Conservation (phyloP, 768 basidiomycete species). For the Gautieria morchelliformis region DNA sequence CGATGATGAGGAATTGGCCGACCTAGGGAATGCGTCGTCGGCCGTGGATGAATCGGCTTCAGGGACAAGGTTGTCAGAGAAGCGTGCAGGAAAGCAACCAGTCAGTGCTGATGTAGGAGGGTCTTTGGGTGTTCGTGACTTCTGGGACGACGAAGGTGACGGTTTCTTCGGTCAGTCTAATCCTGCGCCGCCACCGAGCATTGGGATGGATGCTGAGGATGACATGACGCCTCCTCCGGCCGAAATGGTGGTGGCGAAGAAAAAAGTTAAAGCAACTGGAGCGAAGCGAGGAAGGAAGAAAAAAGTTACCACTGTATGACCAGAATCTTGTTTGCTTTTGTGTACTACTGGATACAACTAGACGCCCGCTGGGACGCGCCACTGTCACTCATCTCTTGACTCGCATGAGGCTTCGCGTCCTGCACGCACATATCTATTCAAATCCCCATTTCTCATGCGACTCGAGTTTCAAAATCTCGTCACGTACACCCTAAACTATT, state of each 20-base stretch:
- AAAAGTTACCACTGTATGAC: background rate
- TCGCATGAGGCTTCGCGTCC: slow-evolving; percentile 3
- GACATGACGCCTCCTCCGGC: slow-evolving; percentile 15
- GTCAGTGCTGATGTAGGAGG: slow-evolving; percentile 24
- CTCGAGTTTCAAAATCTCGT: background rate
- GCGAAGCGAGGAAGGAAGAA: slow-evolving; percentile 26
- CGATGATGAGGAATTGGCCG: slow-evolving; percentile 88
- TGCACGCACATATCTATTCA: background rate
- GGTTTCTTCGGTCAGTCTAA: slow-evolving; percentile 69
- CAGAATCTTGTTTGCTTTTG: background rate
- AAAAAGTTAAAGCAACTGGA: slow-evolving; percentile 18
- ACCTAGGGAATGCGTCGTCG: slow-evolving; percentile 37
- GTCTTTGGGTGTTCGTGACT: slow-evolving; percentile 34
- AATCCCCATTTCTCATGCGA: background rate
- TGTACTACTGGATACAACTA: background rate
- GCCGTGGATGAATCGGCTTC: slow-evolving; percentile 11
- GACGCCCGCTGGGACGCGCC: background rate
- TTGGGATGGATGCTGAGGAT: slow-evolving; percentile 24
- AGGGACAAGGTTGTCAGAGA: slow-evolving; percentile 26
- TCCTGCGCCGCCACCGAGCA: slow-evolving; percentile 14
- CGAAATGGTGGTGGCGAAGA: slow-evolving; percentile 24
- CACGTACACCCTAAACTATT: background rate
- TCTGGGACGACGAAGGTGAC: slow-evolving; percentile 84
- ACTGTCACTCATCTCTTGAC: background rate
- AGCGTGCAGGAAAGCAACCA: slow-evolving; percentile 24